Base-by-base conservation (phyloP, 345 rosid species). In the Citrus sp. region DNA sequence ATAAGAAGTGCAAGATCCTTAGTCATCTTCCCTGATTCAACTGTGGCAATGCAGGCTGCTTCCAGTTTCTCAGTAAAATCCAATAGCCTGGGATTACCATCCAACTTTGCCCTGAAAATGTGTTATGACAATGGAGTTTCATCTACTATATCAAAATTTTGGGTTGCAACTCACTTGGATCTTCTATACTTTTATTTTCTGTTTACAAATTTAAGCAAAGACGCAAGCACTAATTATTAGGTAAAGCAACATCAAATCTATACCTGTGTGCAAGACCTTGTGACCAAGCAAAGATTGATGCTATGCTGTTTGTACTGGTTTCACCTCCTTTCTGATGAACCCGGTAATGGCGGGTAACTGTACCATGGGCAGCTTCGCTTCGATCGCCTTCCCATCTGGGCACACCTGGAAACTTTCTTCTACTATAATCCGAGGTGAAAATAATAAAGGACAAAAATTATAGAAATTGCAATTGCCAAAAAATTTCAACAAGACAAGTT, bases 301-400 rank as follows among this genome's bases (percentile, higher is more conserved):
- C 95, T 76, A 92, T 91, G 86, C 95, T 94, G 85, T 94, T 94
- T 55, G 97, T 92, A 85, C 98, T 94, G 69, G 95, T 92, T 84
- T 92, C 97, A 69, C 93, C 92, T 65, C 96, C 98, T 84, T 89
- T 92, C 86, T 94, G 89, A 71, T 94, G 94, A 83, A 94, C 92
- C 71, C 95, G 86, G 85, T 82, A 92, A 86, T 93, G 97, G 56
- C 97, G 91, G 22, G 97, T 93, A 74, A 93, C 95, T 6, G 95
- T 93, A 27, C 97, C 97, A 83, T 93, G 97, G 42, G 95, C 97
- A 75, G 95, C 97, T 85, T 93, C 95, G 93, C 92, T 87, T 93
- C 98, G 12, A 90, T 92, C 38, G 98, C 93, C 83, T 89, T 93
- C 34, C 98, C 98, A 80, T 93, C 98, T 2, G 98, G 98, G 87